phyloP scores from a whole-genome alignment of 768 basidiomycete species.

The Phaeotremella skinneri region DNA sequence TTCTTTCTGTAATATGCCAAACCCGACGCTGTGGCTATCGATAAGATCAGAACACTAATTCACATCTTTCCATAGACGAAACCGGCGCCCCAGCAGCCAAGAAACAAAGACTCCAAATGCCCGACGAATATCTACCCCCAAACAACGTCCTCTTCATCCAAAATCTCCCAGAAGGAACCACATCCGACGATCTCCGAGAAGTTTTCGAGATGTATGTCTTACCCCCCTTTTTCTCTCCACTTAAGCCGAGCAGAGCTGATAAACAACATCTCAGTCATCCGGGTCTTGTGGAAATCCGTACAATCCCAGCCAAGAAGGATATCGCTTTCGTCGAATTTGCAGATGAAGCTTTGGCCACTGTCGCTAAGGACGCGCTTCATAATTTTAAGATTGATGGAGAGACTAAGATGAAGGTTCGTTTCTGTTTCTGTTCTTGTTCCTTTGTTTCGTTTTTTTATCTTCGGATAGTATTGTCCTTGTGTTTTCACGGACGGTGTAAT shows the following conservation, averaged over 20 bases:
- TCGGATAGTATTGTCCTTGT: neutral
- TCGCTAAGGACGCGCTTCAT: constrained; percentile 93
- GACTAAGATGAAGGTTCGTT: constrained; percentile 89
- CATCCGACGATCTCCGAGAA: constrained; percentile 83
- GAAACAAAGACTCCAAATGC: constrained; percentile 77
- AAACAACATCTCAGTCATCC: constrained; percentile 65
- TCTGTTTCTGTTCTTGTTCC: too few relatives aligned
- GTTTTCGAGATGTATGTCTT: constrained; percentile 81
- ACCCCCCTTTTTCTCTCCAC: neutral
- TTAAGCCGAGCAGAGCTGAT: neutral
- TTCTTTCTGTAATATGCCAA: too few relatives aligned
- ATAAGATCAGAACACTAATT: too few relatives aligned
- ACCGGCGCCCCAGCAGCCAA: constrained; percentile 34
- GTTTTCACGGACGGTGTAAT: neutral
- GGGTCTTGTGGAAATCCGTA: constrained; percentile 94
- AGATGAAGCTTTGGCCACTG: constrained; percentile 86
- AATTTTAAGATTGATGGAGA: constrained; percentile 97
- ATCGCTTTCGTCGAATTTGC: constrained; percentile 98
- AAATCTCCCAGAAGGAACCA: constrained; percentile 88
- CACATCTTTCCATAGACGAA: constrained; percentile 55
- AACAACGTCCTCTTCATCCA: constrained; percentile 99
- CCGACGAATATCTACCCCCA: constrained; percentile 98
- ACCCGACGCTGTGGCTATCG: too few relatives aligned
- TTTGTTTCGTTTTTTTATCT: neutral
- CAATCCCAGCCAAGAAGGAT: constrained; percentile 93